A percentile compares a stretch with the other conserved stretches of the same genome.
phyloP scores from a whole-genome alignment of 2,329 filamentous ascomycete genomes.

The Magnaporthales sp. region DNA sequence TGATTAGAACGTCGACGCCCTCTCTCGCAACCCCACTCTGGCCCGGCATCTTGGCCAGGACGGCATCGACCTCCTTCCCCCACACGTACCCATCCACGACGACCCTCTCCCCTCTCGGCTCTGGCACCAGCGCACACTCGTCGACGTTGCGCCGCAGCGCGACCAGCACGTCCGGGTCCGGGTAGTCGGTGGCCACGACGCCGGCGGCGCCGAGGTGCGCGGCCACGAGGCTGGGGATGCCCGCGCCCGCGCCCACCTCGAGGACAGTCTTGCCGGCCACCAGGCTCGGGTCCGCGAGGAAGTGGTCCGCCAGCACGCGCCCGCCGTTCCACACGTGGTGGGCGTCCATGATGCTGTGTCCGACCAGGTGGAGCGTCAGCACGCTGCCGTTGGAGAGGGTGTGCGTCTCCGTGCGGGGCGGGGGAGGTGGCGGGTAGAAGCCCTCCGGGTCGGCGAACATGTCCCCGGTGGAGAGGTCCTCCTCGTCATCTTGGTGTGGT shows the following conservation, averaged over 20 bases:
- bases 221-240: conserved; percentile 72
- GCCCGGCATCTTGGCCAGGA: conserved; percentile 49
- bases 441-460: conserved; percentile 76
- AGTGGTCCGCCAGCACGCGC: conserved; percentile 66
- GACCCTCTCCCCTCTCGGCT: conserved; percentile 3
- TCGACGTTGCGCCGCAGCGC: conserved; percentile 73
- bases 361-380: conserved; percentile 54
- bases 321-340: conserved; percentile 89
- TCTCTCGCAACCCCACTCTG: conserved; percentile 8
- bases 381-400: conserved; percentile 53
- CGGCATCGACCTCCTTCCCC: conserved; percentile 55
- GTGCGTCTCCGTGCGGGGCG: conserved; percentile 66
- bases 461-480: conserved; percentile 28
- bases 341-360: conserved; percentile 80
- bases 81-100: conserved; percentile 71
- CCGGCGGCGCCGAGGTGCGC: conserved; percentile 61
- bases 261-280: conserved; percentile 65
- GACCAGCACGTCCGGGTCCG: conserved; percentile 71
- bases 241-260: conserved; percentile 83
- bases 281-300: conserved; percentile 60
- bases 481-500: conserved; percentile 23
- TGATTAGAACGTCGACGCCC: conserved; percentile 71
- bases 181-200: conserved; percentile 81
- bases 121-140: conserved; percentile 36
- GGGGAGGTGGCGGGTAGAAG: conserved; percentile 70